A percentile compares a stretch with the other conserved stretches of the same genome.
These are phyloP conservation scores for Phyllosticta ampelicida DNA, from an alignment of 2,329 filamentous ascomycete genomes.

Conservation along the genomic window DNA sequence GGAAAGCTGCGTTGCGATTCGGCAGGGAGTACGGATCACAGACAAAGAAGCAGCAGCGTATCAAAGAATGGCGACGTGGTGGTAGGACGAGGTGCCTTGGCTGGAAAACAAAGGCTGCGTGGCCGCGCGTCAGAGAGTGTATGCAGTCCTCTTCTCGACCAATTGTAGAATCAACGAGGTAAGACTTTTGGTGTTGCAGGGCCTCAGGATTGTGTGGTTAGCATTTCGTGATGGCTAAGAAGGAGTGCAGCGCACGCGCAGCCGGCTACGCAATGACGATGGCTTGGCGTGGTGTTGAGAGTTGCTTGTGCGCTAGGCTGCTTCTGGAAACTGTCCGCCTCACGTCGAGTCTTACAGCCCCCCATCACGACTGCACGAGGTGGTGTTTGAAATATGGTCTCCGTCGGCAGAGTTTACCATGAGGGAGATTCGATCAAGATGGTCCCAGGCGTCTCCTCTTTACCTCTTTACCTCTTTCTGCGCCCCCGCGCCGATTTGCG, in stretches of 20 bases:
- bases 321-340: constrained; percentile 1
- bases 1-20: too few species aligned
- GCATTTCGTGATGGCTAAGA: neutral
- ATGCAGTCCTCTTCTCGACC: neutral
- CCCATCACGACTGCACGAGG: constrained; percentile 3
- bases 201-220: neutral
- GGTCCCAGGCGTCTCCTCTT: neutral
- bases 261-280: neutral
- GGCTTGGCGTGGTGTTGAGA: constrained; percentile 10
- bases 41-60: neutral
- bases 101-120: neutral
- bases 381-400: too few species aligned
- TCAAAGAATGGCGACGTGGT: neutral
- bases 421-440: neutral
- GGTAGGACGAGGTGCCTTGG: neutral
- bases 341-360: neutral
- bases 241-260: neutral
- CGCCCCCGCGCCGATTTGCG: neutral
- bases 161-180: neutral
- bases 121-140: neutral
- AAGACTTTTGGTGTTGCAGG: neutral
- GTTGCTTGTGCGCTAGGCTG: neutral
- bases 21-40: neutral
- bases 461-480: too few species aligned
- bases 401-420: neutral